Evolutionary conservation across 768 basidiomycete species (phyloP).

Genomic region (Termitomyces heimii): DNA sequence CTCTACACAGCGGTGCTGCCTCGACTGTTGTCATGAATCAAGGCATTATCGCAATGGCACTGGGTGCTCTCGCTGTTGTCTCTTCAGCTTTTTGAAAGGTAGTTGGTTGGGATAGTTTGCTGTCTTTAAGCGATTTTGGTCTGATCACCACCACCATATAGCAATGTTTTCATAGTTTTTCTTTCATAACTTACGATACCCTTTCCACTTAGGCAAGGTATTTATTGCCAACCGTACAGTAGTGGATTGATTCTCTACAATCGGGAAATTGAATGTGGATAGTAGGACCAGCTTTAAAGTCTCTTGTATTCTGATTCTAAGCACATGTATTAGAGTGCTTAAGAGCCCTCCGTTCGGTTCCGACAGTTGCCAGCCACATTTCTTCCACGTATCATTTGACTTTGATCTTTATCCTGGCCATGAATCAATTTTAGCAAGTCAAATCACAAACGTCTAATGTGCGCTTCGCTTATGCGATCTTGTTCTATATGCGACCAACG

Average conservation of each 20-base stretch:
- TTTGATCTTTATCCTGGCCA: not conserved
- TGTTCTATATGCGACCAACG: not conserved
- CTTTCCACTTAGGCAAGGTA: constrained; percentile 15
- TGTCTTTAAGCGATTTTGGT: constrained; percentile 8
- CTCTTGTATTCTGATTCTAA: not conserved
- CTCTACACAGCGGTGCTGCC: constrained; percentile 20
- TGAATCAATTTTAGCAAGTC: not conserved
- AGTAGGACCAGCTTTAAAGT: not conserved
- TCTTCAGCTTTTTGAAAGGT: constrained; percentile 13
- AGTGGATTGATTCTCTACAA: constrained; percentile 11
- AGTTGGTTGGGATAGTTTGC: constrained; percentile 1
- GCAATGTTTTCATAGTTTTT: constrained; percentile 11
- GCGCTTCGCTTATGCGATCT: not conserved
- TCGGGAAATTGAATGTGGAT: constrained; percentile 3
- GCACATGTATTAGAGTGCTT: not conserved
- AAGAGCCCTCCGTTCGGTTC: not conserved
- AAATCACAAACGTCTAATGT: not conserved
- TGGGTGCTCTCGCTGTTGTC: constrained; percentile 13
- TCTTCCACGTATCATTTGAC: not conserved
- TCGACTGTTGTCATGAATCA: constrained; percentile 19
- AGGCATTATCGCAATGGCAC: constrained; percentile 12
- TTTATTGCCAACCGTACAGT: constrained; percentile 9
- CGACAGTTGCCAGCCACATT: not conserved
- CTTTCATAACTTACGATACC: constrained; percentile 18
- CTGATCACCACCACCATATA: constrained; percentile 5